Conservation (phyloP, 441 rosid genomes). For the Codiaeum variegatum region DNA sequence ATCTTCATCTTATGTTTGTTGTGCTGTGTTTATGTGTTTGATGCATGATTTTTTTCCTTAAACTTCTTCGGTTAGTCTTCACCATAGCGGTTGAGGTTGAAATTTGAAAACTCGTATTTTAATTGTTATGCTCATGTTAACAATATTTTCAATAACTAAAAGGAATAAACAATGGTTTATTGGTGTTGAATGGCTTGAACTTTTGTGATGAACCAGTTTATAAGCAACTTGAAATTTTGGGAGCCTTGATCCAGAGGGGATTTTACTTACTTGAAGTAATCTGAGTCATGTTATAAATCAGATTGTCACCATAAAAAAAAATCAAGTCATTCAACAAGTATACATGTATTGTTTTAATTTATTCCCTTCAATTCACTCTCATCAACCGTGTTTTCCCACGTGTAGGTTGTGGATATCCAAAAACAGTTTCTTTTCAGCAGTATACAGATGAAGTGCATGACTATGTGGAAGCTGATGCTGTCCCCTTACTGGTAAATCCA, state of each 20-base stretch:
- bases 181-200: too few species aligned
- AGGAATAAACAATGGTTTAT: background rate
- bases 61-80: background rate
- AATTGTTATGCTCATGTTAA: background rate
- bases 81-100: background rate
- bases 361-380: constrained; percentile 3
- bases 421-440: constrained; percentile 50
- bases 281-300: too few species aligned
- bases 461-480: constrained; percentile 38
- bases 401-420: constrained; percentile 62
- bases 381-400: constrained; percentile 6
- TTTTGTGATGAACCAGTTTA: too few species aligned
- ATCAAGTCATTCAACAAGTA: too few species aligned
- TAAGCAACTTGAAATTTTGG: too few species aligned
- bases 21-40: too few species aligned
- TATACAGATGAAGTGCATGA: constrained; percentile 36
- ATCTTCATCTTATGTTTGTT: constrained; percentile 12
- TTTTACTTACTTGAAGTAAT: too few species aligned
- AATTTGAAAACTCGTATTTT: background rate
- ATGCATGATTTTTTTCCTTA: too few species aligned
- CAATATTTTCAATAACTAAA: background rate
- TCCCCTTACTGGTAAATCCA: constrained; percentile 34
- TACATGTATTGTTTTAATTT: background rate
- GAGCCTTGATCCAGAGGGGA: too few species aligned
- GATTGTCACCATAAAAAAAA: too few species aligned